These are phyloP conservation scores for Rosa multiflora DNA, from an alignment of 306 rosid species.

Conservation along the genomic window DNA sequence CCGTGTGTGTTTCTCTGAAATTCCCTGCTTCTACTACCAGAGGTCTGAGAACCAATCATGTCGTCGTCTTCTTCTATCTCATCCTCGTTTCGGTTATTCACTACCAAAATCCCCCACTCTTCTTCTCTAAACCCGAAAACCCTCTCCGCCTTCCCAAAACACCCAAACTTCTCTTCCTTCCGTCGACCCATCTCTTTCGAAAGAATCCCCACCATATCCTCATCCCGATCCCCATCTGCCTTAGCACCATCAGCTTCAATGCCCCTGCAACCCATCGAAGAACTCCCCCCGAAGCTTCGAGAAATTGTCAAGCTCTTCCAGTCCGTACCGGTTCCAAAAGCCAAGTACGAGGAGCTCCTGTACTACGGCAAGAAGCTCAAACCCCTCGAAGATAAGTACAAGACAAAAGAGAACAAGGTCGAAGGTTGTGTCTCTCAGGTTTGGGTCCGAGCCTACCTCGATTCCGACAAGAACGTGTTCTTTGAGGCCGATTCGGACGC, in stretches of 20 bases:
- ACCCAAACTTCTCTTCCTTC: constrained; percentile 28
- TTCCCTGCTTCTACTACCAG: background rate
- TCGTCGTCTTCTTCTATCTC: constrained; percentile 45
- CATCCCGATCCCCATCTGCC: constrained; percentile 10
- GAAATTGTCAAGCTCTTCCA: constrained; percentile 83
- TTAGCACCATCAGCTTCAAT: constrained; percentile 5
- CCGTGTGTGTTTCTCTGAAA: background rate
- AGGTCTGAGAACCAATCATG: constrained; percentile 28
- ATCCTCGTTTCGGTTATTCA: constrained; percentile 51
- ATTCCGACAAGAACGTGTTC: constrained; percentile 49
- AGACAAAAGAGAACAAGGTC: constrained; percentile 73
- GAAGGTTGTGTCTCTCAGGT: constrained; percentile 98
- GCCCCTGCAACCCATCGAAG: constrained; percentile 70
- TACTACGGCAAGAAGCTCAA: constrained; percentile 84
- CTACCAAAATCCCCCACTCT: constrained; percentile 38
- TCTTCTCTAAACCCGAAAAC: constrained; percentile 7
- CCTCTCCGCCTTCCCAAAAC: constrained; percentile 13
- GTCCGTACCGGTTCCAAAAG: constrained; percentile 72
- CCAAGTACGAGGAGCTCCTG: constrained; percentile 86
- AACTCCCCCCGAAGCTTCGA: constrained; percentile 94
- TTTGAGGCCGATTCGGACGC: constrained; percentile 96
- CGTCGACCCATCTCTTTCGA: constrained; percentile 57
- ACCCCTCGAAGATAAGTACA: constrained; percentile 67
- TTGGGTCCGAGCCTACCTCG: constrained; percentile 92
- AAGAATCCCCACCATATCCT: constrained; percentile 39